Evolutionary conservation across 2,329 filamentous ascomycete genomes (phyloP).

Genomic region (Scedosporium aurantiacum): DNA sequence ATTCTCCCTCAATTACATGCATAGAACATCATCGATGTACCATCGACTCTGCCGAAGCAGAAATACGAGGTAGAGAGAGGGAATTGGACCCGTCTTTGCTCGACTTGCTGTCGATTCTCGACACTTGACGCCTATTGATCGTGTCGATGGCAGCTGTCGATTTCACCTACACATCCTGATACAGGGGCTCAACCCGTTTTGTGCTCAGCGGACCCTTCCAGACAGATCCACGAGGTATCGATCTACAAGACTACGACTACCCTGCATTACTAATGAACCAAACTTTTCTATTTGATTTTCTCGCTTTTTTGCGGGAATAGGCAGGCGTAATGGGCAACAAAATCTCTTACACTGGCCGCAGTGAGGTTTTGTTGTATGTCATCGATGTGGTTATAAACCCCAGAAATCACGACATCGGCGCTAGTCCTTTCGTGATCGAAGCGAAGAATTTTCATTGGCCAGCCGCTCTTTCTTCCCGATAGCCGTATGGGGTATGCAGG

Average conservation of each 20-base stretch:
- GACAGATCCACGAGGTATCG: background rate
- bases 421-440: conserved; percentile 36
- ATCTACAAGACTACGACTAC: too few species aligned
- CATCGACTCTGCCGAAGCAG: background rate
- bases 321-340: background rate
- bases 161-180: background rate
- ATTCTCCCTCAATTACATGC: background rate
- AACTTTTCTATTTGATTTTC: background rate
- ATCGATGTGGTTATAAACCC: conserved; percentile 3
- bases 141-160: too few species aligned
- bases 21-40: background rate
- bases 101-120: too few species aligned
- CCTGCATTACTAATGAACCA: background rate
- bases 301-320: too few species aligned
- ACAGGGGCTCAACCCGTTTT: background rate
- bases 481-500: conserved; percentile 1
- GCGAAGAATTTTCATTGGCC: conserved; percentile 23
- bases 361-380: background rate
- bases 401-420: conserved; percentile 38
- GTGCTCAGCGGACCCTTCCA: background rate
- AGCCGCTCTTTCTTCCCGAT: conserved; percentile 1
- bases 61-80: too few species aligned
- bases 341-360: background rate
- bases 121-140: too few species aligned
- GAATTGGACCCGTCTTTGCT: too few species aligned